Percentiles rank a stretch among this genome's conserved stretches.
Evolutionary conservation across 805 yeast genomes (phyloP).

Genomic region (Saturnispora mendoncae): DNA sequence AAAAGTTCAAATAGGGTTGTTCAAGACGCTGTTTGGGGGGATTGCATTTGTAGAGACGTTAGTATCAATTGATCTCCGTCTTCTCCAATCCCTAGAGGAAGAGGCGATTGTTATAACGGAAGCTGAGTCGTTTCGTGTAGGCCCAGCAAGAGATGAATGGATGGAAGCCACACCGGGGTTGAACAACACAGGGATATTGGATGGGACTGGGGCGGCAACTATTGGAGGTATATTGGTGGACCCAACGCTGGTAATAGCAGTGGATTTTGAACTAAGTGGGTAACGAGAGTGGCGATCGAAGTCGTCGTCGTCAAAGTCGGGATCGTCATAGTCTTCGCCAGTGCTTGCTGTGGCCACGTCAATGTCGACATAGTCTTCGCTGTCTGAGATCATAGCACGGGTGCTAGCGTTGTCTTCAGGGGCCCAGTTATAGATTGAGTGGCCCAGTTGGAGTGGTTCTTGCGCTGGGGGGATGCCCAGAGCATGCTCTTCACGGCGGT

Average conservation of each 20-base stretch:
- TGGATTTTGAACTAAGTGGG: constrained; percentile 5
- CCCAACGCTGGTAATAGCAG: constrained; percentile 11
- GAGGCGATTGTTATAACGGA: constrained; percentile 30
- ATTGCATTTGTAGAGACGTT: constrained; percentile 62
- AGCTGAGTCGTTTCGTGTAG: constrained; percentile 19
- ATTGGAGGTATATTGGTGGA: background rate
- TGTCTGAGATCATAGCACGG: constrained; percentile 3
- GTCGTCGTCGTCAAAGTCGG: constrained; percentile 1
- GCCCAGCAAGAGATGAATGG: background rate
- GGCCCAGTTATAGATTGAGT: too few species aligned
- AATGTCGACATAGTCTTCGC: background rate
- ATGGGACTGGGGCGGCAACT: too few species aligned
- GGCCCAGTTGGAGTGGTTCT: too few species aligned
- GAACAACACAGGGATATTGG: constrained; percentile 6
- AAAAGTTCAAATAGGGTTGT: background rate
- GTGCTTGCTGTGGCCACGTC: too few species aligned
- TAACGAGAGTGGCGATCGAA: constrained; percentile 8
- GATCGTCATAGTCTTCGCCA: background rate
- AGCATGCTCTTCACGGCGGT: too few species aligned
- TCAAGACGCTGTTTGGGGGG: constrained; percentile 49
- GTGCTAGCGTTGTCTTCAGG: background rate
- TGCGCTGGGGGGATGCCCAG: too few species aligned
- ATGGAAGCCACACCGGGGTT: constrained; percentile 2
- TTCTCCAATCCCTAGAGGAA: constrained; percentile 26
- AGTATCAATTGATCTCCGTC: constrained; percentile 32